Base-by-base conservation (phyloP, 768 basidiomycete species). In the Lentinus tigrinus region DNA sequence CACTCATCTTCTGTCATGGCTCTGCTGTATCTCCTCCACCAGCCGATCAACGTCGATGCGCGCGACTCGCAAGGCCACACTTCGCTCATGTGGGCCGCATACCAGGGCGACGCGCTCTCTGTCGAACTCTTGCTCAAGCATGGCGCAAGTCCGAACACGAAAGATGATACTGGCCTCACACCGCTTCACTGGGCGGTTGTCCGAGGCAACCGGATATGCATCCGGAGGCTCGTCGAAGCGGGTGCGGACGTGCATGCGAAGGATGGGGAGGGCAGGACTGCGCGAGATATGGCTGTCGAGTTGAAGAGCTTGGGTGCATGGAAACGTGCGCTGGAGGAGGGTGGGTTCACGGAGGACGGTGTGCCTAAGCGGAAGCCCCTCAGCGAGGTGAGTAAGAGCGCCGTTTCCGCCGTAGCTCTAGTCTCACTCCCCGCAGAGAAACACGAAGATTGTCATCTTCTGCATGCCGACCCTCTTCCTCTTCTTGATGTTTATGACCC, bases 131-230 rank as follows among this genome's bases (percentile, higher is more conserved):
- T 99, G 40, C 80, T 99, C 51, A 83, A 87, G 55, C 92, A 95
- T 63, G 93, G 93, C 3, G 95, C 97, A 2, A 90, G 85, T 57
- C 79, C 88, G 0, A 85, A 85, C 57, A 72, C 87, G 13, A 81
- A 82, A 36, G 97, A 98, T 69, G 87, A 92, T 65, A 74, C 82
- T 0, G 95, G 94, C 0, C 80, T 99, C 51, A 81, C 93, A 1
- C 91, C 96, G 2, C 77, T 99, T 36, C 97, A 99, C 68, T 98
- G 97, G 97, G 95, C 94, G 2, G 95, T 95, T 31, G 96, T 98
- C 4, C 83, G 95, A 54, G 97, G 95, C n/a, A 96, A 95, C 70
- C 80, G 88, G 59, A 79, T 87, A 47, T 91, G 91, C 67, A 96
- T 99, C 49, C 81, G 90, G 44, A 81, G 88, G 47, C 76, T 99